Evolutionary conservation across 2,329 filamentous ascomycete genomes (phyloP).

Genomic region (Coleophoma crateriformis): DNA sequence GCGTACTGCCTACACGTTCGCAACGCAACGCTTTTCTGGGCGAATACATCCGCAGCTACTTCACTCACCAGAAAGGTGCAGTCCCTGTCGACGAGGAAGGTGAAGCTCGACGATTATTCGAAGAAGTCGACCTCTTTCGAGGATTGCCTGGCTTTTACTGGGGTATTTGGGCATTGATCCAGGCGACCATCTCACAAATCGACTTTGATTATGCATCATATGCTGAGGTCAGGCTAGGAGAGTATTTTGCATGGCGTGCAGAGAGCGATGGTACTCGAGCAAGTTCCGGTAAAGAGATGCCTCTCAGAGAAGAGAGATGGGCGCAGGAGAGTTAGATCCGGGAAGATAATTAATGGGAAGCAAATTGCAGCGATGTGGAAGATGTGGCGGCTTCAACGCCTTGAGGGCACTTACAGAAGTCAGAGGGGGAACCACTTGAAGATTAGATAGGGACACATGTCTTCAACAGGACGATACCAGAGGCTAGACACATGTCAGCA

Average conservation of each 20-base stretch:
- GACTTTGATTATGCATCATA: conserved; percentile 96
- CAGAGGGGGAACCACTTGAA: not conserved
- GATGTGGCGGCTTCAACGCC: conserved; percentile 2
- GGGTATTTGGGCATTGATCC: conserved; percentile 95
- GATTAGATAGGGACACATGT: not conserved
- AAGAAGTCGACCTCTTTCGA: conserved; percentile 81
- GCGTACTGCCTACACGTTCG: conserved; percentile 69
- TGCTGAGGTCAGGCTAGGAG: conserved; percentile 76
- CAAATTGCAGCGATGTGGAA: not conserved
- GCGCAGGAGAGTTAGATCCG: conserved; percentile 19
- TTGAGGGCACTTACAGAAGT: not conserved
- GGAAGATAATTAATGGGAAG: not conserved
- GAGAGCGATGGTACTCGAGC: conserved; percentile 61
- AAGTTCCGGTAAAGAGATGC: conserved; percentile 50
- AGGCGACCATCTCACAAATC: conserved; percentile 89
- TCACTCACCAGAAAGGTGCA: conserved; percentile 39
- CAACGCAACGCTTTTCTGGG: conserved; percentile 76
- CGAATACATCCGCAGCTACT: conserved; percentile 78
- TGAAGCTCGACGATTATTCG: conserved; percentile 64
- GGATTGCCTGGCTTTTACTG: conserved; percentile 85
- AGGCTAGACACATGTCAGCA: not conserved
- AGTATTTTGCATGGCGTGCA: conserved; percentile 90
- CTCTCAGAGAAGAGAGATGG: conserved; percentile 78
- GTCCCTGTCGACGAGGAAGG: conserved; percentile 43
- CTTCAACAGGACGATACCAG: conserved; percentile 2